phyloP scores from a whole-genome alignment of 371 early-diverging fungal genomes.

The Phascolomyces articulosus region DNA sequence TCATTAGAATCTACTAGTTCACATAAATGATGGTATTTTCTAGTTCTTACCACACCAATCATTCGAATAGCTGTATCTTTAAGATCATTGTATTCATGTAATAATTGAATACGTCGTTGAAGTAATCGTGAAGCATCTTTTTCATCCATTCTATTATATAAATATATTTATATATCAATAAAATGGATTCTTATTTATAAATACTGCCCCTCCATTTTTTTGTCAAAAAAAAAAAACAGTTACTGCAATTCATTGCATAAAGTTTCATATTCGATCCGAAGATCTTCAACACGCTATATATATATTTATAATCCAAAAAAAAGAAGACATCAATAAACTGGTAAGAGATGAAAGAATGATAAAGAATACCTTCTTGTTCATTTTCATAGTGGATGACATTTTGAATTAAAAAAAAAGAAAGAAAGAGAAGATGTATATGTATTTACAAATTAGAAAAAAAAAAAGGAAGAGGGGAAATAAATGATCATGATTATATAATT shows the following conservation, averaged over 20 bases:
- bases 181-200: not conserved
- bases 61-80: conserved; percentile 18
- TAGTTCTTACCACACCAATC: conserved; percentile 12
- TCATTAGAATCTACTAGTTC: not conserved
- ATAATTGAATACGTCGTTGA: conserved; percentile 11
- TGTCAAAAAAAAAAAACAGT: not conserved
- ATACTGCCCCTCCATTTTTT: too few relatives aligned
- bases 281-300: not conserved
- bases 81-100: conserved; percentile 27
- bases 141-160: conserved; percentile 14
- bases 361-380: too few relatives aligned
- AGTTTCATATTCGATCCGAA: not conserved
- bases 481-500: not conserved
- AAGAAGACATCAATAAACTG: too few relatives aligned
- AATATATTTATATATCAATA: not conserved
- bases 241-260: conserved; percentile 7
- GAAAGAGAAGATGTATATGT: too few relatives aligned
- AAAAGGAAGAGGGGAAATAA: too few relatives aligned
- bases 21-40: not conserved
- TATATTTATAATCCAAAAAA: too few relatives aligned
- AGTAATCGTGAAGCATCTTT: conserved; percentile 8
- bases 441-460: too few relatives aligned
- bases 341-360: too few relatives aligned
- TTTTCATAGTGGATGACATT: too few relatives aligned
- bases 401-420: too few relatives aligned